Evolutionary conservation across 176 grass and related monocot species (phyloP), one percentile per base, ranked within the genome.

Genomic region (Oryza officinalis): DNA sequence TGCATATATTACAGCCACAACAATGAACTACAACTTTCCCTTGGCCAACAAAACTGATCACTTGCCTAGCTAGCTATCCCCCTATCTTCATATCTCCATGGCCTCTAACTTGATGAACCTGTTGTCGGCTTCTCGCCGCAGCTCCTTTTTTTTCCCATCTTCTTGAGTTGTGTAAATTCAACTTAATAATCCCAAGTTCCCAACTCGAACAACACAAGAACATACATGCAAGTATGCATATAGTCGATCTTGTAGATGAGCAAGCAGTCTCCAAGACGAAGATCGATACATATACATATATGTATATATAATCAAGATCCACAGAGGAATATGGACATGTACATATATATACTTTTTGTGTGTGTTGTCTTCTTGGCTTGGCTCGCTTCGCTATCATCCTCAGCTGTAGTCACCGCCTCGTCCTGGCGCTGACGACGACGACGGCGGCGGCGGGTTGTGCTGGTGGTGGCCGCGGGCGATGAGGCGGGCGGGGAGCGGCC

Each of bases 401-500:
- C 80, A 83, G 44, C 44, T 83, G 44, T 69, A 65, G 43, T 67
- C 70, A 10, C 74, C 67, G 31, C 83, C 28, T 13, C 64, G 46
- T 1, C 69, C 59, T 3, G 61, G 28, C 43, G 67, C n/a, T 9
- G 40, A 41, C 40, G 40, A 35, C 33, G 33, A 35, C 33, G 33
- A 35, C 33, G 87, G 45, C 37, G 87, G 61, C 37, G 87, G 61
- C 65, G 28, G 38, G 66, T 71, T 72, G 22, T 67, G 61, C 63
- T 81, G 35, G 27, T 70, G 31, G 38, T 87, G 32, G 31, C 69
- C 23, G 50, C 82, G 81, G 23, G 89, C 88, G 67, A 72, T 46
- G 81, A 98, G 75, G 14, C 90, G 85, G n/a, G 92, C 82, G 0
- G 96, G 89, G n/a, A 93, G 59, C 31, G 89, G 91, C n/a, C 93